Base-by-base conservation (phyloP, 2,329 filamentous ascomycete species). In the Trichophaea hybrida region DNA sequence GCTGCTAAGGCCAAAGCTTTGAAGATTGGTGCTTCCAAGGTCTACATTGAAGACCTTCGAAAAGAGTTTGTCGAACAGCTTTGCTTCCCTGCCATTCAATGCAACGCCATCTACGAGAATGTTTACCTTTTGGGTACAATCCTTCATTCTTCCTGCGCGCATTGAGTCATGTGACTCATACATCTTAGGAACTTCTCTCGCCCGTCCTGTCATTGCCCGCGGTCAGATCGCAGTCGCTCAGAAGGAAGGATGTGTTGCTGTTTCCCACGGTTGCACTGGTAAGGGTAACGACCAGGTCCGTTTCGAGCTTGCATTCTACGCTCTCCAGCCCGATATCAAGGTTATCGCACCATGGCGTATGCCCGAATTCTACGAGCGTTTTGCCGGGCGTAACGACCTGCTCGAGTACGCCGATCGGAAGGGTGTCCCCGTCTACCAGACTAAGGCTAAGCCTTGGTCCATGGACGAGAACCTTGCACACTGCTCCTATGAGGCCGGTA, bases 21-120 rank as follows among this genome's bases (percentile, higher is more conserved):
- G 70, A 71, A 74, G 71, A 70, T 68, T 49, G 68, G 68, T 48
- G 68, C 68, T 32, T 62, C 46, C 13, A 65, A 65, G 48, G 75
- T 68, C 72, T 72, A 77, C 70, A 75, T 79, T 60, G 73, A 76
- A 64, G 80, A 93, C 71, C 77, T 91, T 58, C 80, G 82, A 69
- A 77, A 77, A 67, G 84, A 88, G 73, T 90, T 93, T 69, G 80
- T 93, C 66, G 84, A 89, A 68, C 80, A 91, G 75, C 78, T 93
- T 49, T 85, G 84, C 76, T 90, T 84, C 79, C 83, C 80, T 56
- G 86, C 87, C 63, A 80, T 93, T 64, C 84, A 88, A 73, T 87
- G 82, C 74, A 82, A 83, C 66, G 81, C 80, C 63, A 80, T 82
- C 71, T 85, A 83, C 71, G 81, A 88, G 75, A 82, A 83, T 70